Evolutionary conservation across 805 yeast species (phyloP), one percentile per base, ranked within the genome.

Genomic region (Zygoascus biomembranicola): DNA sequence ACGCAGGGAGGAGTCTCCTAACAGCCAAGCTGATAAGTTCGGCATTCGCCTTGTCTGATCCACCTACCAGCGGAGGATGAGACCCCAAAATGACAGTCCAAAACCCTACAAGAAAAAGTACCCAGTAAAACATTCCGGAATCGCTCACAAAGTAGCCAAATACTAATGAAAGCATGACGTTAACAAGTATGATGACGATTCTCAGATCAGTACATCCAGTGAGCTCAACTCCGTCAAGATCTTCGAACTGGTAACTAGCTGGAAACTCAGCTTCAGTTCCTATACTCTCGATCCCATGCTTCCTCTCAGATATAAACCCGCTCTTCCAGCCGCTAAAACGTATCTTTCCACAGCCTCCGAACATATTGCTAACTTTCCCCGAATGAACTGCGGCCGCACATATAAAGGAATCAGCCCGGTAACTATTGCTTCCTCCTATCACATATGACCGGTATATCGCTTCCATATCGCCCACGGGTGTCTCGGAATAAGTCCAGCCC

Each of bases 351-450:
- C 92, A 85, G 0, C 96, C 97, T 1, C 98, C 98, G 54, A 71
- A 72, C 28, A 75, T 63, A 13, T 92, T 84, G 0, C 94, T 84
- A 0, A 90, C 70, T 0, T 83, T 67, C 1, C 97, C 97, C 1
- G 90, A 82, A 67, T 90, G 97, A 3, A 87, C 79, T 0, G 94
- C 97, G 2, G 97, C 85, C 0, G 90, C 92, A 66, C 98, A 90
- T 0, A 92, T 84, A 61, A 75, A 90, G 0, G 96, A 87, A 69
- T 90, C 98, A 0, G 88, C 90, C 58, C 98, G 74, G 64, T 89
- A 90, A 0, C 54, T 37, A 8, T 62, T 58, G 18, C 90, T 90
- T 16, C 96, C 95, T 2, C 97, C 97, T 26, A 90, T 78, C 32
- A 81, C 79, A 61, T 75, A 87, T 1, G 86, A 85, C 51, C 82